phyloP scores from a whole-genome alignment of 805 yeast species.

The Candida glaebosa region DNA sequence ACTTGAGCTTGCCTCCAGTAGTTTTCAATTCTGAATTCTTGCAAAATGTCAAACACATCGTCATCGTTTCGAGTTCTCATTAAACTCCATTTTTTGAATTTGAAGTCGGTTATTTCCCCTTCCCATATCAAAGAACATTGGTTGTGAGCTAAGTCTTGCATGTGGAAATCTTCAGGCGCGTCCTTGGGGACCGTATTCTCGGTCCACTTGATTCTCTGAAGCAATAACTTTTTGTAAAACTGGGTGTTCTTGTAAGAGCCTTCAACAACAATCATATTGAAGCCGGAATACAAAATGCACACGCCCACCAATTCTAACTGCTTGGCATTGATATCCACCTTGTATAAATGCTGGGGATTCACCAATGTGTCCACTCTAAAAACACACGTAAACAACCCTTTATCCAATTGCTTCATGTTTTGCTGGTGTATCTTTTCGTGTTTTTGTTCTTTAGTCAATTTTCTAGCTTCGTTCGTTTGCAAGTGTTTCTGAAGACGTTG shows the following conservation, averaged over 20 bases:
- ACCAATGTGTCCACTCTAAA: slow-evolving; percentile 52
- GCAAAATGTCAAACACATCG: slow-evolving; percentile 47
- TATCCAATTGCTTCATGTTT: slow-evolving; percentile 43
- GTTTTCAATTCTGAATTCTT: slow-evolving; percentile 51
- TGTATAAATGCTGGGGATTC: slow-evolving; percentile 66
- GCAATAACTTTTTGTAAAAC: slow-evolving; percentile 61
- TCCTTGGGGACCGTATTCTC: slow-evolving; percentile 39
- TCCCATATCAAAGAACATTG: slow-evolving; percentile 61
- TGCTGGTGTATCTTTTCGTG: slow-evolving; percentile 42
- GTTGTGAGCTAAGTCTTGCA: slow-evolving; percentile 39
- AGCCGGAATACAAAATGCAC: slow-evolving; percentile 42
- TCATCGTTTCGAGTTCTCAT: slow-evolving; percentile 50
- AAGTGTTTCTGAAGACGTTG: slow-evolving; percentile 59
- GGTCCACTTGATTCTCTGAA: slow-evolving; percentile 68
- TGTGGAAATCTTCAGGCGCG: slow-evolving; percentile 9
- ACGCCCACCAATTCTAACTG: slow-evolving; percentile 68
- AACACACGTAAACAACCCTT: slow-evolving; percentile 56
- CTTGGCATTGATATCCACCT: slow-evolving; percentile 77
- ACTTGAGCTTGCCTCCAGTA: slow-evolving; percentile 50
- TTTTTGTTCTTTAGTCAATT: slow-evolving; percentile 54
- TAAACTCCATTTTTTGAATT: slow-evolving; percentile 69
- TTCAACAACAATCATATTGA: slow-evolving; percentile 65
- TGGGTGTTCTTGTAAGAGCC: slow-evolving; percentile 64
- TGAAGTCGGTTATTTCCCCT: slow-evolving; percentile 53
- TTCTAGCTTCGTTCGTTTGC: slow-evolving; percentile 57